phyloP scores from a whole-genome alignment of 805 yeast species.

The Candida khao-thaluensis region DNA sequence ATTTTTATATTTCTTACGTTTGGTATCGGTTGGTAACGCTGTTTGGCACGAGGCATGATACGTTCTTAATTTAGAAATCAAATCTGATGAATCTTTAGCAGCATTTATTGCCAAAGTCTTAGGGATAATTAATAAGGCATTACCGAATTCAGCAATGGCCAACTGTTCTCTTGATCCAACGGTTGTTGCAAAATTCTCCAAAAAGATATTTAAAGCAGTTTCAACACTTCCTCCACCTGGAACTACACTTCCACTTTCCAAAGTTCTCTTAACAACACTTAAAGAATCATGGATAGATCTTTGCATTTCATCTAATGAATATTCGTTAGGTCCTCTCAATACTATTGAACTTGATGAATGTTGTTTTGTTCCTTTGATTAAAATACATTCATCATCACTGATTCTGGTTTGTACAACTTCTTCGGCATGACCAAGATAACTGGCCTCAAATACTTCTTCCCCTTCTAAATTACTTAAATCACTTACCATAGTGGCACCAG shows the following conservation, averaged over 20 bases:
- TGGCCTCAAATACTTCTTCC: conserved; percentile 84
- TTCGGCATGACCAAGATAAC: conserved; percentile 85
- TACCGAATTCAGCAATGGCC: conserved; percentile 97
- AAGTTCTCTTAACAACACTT: conserved; percentile 90
- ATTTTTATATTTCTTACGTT: conserved; percentile 81
- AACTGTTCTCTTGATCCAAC: conserved; percentile 96
- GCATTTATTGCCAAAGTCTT: conserved; percentile 96
- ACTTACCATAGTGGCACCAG: conserved; percentile 89
- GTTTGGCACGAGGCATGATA: conserved; percentile 94
- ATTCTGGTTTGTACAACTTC: conserved; percentile 87
- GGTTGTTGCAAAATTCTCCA: conserved; percentile 96
- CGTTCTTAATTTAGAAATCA: conserved; percentile 92
- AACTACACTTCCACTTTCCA: conserved; percentile 90
- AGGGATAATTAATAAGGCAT: conserved; percentile 85
- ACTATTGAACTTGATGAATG: conserved; percentile 91
- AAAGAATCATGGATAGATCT: conserved; percentile 93
- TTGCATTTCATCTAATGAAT: conserved; percentile 96
- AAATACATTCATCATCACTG: conserved; percentile 95
- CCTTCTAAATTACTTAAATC: conserved; percentile 94
- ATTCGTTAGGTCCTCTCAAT: conserved; percentile 94
- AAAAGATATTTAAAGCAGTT: conserved; percentile 87
- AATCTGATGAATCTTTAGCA: conserved; percentile 93
- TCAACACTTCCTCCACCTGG: conserved; percentile 99
- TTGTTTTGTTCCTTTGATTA: conserved; percentile 83
- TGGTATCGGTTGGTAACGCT: conserved; percentile 77